Base-by-base conservation (phyloP, 257 asterid genomes). In the Handroanthus guayacan region DNA sequence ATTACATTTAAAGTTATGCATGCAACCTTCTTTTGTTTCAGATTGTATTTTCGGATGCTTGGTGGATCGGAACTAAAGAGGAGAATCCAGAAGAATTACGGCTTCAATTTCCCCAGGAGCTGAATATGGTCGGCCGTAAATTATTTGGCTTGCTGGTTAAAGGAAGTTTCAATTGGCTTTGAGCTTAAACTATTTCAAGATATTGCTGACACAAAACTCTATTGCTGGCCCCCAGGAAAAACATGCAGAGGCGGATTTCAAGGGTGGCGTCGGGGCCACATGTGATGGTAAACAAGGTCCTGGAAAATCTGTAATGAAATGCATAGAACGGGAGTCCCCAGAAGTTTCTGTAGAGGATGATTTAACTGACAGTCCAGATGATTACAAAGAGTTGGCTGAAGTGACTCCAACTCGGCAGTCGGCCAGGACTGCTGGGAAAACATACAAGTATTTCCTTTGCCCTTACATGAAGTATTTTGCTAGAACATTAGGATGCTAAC, bases 41-140 rank as follows among this genome's bases (percentile, higher is more conserved):
- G 98, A 78, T 93, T 78, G 97, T 91, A 62, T 93, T 93, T 83
- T 91, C 98, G 52, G 97, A 93, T 81, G 98, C 97, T 54, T 93
- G 98, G 97, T 93, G 98, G 97, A 89, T 93, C 50, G 98, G 98
- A 72, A 90, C 73, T 75, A 90, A 91, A 79, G 97, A 90, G 44
- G 92, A 90, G 78, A 93, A 93, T 85, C 98, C 98, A 41, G 92
- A 86, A 71, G 98, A 93, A 85, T 75, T 82, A 66, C 86, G 78
- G 38, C 95, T 91, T 70, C 86, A 79, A 78, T 93, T 87, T 81
- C 98, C 97, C 9, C 74, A 85, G 82, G 94, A 90, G 85, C 69
- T 91, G 86, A 81, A 76, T 82, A 58, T 76, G 91, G 98, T 93
- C 72, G 71, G 89, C 75, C 57, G 9, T 78, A 38, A 58, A 67